Evolutionary conservation across 139 green algal species (phyloP).

Genomic region (Chlorokybus atmophyticus): DNA sequence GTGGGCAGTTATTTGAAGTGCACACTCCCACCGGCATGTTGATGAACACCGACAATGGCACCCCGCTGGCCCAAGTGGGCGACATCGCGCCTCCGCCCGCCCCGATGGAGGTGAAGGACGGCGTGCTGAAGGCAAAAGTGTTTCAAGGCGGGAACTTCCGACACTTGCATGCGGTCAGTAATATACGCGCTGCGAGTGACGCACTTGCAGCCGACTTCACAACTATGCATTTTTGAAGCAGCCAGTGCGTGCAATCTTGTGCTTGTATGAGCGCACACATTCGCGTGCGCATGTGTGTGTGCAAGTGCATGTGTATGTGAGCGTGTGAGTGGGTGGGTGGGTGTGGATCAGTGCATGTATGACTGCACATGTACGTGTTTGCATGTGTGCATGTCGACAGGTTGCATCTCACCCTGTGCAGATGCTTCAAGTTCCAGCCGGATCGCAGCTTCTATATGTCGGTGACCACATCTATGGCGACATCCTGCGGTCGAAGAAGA

Average conservation of each 20-base stretch:
- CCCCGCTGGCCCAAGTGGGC: constrained; percentile 19
- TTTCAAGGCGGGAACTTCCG: no score
- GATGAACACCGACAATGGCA: constrained; percentile 33
- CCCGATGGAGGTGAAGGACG: no score
- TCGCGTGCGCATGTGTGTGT: no score
- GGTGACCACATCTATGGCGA: constrained; percentile 46
- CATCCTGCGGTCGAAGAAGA: constrained; percentile 38
- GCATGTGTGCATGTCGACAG: constrained; percentile 4
- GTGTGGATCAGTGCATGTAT: constrained; percentile 13
- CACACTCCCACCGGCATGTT: constrained; percentile 15
- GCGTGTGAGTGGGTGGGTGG: constrained; percentile 7
- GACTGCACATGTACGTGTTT: constrained; percentile 5
- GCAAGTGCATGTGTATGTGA: constrained; percentile 14
- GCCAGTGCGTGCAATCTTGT: no score
- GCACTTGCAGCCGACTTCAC: no score
- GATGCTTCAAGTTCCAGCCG: not conserved
- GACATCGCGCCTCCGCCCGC: not conserved
- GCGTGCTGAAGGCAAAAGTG: no score
- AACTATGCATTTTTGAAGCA: no score
- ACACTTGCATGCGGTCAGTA: no score
- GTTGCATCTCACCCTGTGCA: no score
- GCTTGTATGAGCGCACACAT: no score
- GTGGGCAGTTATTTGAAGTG: no score
- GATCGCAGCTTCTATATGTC: constrained; percentile 48
- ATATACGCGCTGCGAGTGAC: no score